Evolutionary conservation across 2,329 filamentous ascomycete species (phyloP).

Genomic region (Daldinia sp.): DNA sequence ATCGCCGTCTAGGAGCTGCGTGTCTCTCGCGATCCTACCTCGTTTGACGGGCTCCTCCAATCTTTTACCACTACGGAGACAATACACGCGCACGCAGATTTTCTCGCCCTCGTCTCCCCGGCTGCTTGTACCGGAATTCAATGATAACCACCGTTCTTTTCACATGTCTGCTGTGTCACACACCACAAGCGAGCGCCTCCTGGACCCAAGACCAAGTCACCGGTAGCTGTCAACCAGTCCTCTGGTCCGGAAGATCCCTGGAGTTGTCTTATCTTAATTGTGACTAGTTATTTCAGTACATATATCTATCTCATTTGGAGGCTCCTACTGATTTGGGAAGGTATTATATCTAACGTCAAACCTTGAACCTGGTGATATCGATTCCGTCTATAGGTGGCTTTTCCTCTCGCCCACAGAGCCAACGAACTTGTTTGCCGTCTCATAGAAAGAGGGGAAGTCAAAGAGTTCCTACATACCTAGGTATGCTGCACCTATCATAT

Average conservation of each 20-base stretch:
- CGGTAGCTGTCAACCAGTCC: slow-evolving; percentile 45
- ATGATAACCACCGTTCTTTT: slow-evolving; percentile 37
- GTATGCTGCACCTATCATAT: slow-evolving; percentile 12
- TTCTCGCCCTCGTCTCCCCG: slow-evolving; percentile 25
- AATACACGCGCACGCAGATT: slow-evolving; percentile 34
- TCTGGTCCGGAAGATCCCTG: slow-evolving; percentile 40
- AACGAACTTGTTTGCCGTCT: slow-evolving; percentile 13
- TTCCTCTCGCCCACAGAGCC: slow-evolving; percentile 7
- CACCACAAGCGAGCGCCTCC: slow-evolving; percentile 44
- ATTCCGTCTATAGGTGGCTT: slow-evolving; percentile 4
- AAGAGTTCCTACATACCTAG: slow-evolving; percentile 3
- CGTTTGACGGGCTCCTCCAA: slow-evolving; percentile 39
- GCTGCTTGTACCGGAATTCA: slow-evolving; percentile 40
- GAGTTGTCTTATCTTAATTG: slow-evolving; percentile 37
- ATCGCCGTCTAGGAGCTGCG: slow-evolving; percentile 36
- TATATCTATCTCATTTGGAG: slow-evolving; percentile 6
- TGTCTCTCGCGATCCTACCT: slow-evolving; percentile 43
- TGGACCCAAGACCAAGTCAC: slow-evolving; percentile 44
- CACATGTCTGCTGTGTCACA: slow-evolving; percentile 43
- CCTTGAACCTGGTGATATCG: slow-evolving; percentile 7
- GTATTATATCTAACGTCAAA: slow-evolving; percentile 12
- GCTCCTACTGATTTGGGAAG: slow-evolving; percentile 14
- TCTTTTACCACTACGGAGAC: slow-evolving; percentile 35
- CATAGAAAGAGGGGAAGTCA: slow-evolving; percentile 9
- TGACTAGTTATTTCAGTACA: slow-evolving; percentile 24